These are phyloP conservation scores for Otatea glauca DNA, from an alignment of 176 grass and related monocot genomes.

Conservation along the genomic window DNA sequence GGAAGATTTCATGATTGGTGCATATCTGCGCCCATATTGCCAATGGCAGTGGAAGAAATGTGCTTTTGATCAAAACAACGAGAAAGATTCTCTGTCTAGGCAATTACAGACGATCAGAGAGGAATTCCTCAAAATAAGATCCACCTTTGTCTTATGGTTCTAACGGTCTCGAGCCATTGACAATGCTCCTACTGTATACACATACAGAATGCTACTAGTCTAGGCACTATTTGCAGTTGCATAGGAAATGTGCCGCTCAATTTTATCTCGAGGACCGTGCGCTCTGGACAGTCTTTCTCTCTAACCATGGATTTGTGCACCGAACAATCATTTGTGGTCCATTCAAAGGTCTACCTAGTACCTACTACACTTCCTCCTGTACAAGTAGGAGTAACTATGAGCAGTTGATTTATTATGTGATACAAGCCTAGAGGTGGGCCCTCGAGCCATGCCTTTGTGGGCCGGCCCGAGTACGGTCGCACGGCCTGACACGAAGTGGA, in stretches of 20 bases:
- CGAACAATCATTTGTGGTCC: constrained; percentile 45
- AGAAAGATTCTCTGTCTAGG: constrained; percentile 25
- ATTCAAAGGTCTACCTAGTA: constrained; percentile 7
- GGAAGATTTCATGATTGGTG: not conserved
- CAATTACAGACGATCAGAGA: constrained; percentile 24
- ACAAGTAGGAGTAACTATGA: not conserved
- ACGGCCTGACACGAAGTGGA: too few species aligned
- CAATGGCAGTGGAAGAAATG: not conserved
- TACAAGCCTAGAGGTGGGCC: too few species aligned
- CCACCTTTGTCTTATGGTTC: constrained; percentile 30
- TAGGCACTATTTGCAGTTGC: constrained; percentile 46
- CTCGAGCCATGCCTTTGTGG: too few species aligned
- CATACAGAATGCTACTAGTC: not conserved
- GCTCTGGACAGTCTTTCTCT: constrained; percentile 1
- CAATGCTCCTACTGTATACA: not conserved
- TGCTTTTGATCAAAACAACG: constrained; percentile 16
- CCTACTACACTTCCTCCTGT: not conserved
- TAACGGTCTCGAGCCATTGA: constrained; percentile 36
- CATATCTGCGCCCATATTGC: not conserved
- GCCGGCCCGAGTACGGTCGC: too few species aligned
- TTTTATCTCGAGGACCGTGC: constrained; percentile 31
- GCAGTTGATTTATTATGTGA: not conserved
- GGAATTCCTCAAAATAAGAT: constrained; percentile 49
- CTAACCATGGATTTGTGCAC: constrained; percentile 23
- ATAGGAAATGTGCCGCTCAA: constrained; percentile 39